phyloP scores from a whole-genome alignment of 495 filamentous ascomycete species.

The Durotheca rogersii region DNA sequence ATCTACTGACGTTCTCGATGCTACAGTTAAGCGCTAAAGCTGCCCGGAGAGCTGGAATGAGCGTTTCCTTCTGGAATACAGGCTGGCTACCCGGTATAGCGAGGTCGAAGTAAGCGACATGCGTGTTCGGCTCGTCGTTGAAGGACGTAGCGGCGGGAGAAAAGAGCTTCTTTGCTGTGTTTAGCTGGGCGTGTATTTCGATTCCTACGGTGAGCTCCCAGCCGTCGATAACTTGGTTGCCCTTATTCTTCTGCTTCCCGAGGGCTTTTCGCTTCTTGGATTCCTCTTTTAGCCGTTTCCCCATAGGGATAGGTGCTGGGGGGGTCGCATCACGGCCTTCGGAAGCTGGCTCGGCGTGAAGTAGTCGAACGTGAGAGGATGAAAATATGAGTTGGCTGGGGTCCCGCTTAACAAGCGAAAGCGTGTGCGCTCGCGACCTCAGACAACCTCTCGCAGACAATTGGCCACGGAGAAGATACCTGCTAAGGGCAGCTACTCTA shows the following conservation, averaged over 20 bases:
- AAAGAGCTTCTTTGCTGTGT: slow-evolving; percentile 83
- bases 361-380: slow-evolving; percentile 15
- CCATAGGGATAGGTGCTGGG: slow-evolving; percentile 52
- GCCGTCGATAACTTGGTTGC: slow-evolving; percentile 56
- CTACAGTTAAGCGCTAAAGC: slow-evolving; percentile 81
- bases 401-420: slow-evolving; percentile 2
- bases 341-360: slow-evolving; percentile 22
- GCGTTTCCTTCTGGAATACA: slow-evolving; percentile 75
- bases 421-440: slow-evolving; percentile 9
- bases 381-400: neutral
- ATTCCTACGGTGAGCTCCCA: slow-evolving; percentile 96
- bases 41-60: slow-evolving; percentile 86
- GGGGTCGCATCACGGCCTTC: slow-evolving; percentile 7
- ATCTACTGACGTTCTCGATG: slow-evolving; percentile 71
- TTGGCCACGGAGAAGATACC: slow-evolving; percentile 50
- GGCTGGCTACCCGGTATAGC: slow-evolving; percentile 90
- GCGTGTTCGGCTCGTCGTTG: slow-evolving; percentile 72
- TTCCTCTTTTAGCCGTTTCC: slow-evolving; percentile 75
- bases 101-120: slow-evolving; percentile 84
- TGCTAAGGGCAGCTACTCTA: slow-evolving; percentile 42
- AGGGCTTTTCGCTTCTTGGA: slow-evolving; percentile 54
- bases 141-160: slow-evolving; percentile 70
- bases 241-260: slow-evolving; percentile 42
- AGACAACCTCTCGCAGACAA: slow-evolving; percentile 46
- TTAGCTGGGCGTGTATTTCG: slow-evolving; percentile 95